Conservation (phyloP, 441 rosid species). For the Adansonia rubrostipa region DNA sequence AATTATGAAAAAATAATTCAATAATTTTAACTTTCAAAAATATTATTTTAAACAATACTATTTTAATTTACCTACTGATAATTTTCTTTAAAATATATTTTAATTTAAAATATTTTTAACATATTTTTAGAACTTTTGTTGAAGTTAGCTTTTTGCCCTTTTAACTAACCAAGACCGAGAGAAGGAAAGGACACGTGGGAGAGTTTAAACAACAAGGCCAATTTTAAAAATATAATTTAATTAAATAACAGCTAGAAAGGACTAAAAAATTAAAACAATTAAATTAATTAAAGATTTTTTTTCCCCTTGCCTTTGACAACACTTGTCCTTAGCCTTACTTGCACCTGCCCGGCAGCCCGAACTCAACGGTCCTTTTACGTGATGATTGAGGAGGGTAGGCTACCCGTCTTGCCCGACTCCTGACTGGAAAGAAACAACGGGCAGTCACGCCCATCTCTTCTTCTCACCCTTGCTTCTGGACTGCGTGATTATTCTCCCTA, state of each 20-base stretch:
- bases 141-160: neutral
- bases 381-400: neutral
- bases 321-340: conserved; percentile 26
- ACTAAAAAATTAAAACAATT: too few species aligned
- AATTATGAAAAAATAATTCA: too few species aligned
- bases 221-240: neutral
- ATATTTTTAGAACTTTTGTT: neutral
- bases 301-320: neutral
- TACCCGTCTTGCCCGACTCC: conserved; percentile 53
- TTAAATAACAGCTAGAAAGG: neutral
- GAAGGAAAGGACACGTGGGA: neutral
- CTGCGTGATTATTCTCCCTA: conserved; percentile 19
- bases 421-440: conserved; percentile 49
- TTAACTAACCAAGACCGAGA: neutral
- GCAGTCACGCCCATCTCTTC: conserved; percentile 35
- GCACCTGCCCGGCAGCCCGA: conserved; percentile 35
- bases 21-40: too few species aligned
- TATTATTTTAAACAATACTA: too few species aligned
- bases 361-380: conserved; percentile 16
- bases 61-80: too few species aligned
- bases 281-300: too few species aligned
- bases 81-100: too few species aligned
- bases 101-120: neutral
- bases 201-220: neutral
- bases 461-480: neutral